Evolutionary conservation across 176 grass and related monocot genomes (phyloP).

Genomic region (Triticum timopheevii): DNA sequence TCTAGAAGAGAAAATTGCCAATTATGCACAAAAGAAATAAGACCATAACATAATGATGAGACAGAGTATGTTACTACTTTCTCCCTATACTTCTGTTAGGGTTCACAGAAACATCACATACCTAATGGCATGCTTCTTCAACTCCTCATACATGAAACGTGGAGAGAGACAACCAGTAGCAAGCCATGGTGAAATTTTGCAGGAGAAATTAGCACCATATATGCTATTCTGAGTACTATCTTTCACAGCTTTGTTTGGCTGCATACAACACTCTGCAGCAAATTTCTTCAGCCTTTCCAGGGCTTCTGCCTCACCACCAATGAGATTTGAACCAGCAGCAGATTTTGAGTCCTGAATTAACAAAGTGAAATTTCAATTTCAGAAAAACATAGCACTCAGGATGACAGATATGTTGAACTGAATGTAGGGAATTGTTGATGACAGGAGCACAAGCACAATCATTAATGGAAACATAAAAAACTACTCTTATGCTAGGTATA

Average conservation of each 20-base stretch:
- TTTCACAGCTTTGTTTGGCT: slow-evolving; percentile 66
- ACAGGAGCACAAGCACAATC: neutral
- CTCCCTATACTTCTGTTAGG: neutral
- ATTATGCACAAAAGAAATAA: slow-evolving; percentile 15
- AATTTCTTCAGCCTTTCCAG: slow-evolving; percentile 85
- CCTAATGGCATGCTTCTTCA: slow-evolving; percentile 84
- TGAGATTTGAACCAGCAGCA: slow-evolving; percentile 54
- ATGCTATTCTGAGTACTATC: slow-evolving; percentile 59
- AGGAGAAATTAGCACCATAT: slow-evolving; percentile 95
- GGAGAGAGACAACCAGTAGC: slow-evolving; percentile 91
- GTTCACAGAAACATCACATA: slow-evolving; percentile 28
- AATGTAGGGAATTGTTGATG: neutral
- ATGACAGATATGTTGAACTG: neutral
- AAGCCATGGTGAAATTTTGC: slow-evolving; percentile 99
- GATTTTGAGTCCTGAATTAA: slow-evolving; percentile 67
- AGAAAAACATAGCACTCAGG: neutral
- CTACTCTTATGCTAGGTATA: neutral
- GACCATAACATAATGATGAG: neutral
- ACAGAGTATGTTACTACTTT: neutral
- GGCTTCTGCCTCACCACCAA: slow-evolving; percentile 88
- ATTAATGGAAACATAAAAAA: slow-evolving; percentile 4
- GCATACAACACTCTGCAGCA: slow-evolving; percentile 64
- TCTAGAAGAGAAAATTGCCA: slow-evolving; percentile 27
- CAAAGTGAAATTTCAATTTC: neutral
- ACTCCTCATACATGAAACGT: slow-evolving; percentile 93